Percentiles rank a stretch among this genome's conserved stretches.
Conservation (phyloP, 768 basidiomycete species). For the Amanita pseudoporphyria region DNA sequence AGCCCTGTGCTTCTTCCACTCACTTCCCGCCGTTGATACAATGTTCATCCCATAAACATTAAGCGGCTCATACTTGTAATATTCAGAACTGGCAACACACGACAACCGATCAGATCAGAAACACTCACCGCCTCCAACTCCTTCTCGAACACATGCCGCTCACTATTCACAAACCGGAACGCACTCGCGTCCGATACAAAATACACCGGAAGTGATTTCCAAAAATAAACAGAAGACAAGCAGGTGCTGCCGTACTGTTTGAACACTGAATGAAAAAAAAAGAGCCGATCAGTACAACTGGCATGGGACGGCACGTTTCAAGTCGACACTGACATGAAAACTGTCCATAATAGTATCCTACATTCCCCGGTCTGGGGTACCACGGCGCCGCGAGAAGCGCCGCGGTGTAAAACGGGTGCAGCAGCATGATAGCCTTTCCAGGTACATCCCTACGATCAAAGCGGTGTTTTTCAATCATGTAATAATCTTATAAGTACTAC, state of each 20-base stretch:
- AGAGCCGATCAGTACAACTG: not conserved
- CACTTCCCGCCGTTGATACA: conserved; percentile 28
- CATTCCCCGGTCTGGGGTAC: conserved; percentile 24
- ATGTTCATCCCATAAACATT: conserved; percentile 40
- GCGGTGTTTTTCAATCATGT: not conserved
- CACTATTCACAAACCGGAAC: conserved; percentile 23
- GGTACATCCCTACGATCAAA: not conserved
- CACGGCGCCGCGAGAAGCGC: conserved; percentile 17
- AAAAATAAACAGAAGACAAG: conserved; percentile 25
- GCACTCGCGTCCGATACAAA: conserved; percentile 38
- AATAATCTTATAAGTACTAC: not conserved
- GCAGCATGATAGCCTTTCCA: not conserved
- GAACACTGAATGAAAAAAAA: conserved; percentile 29
- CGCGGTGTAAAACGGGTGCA: conserved; percentile 22
- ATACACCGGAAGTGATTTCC: conserved; percentile 20
- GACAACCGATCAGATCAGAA: no score
- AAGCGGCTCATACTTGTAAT: conserved; percentile 30
- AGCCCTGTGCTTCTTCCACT: conserved; percentile 39
- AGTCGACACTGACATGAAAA: conserved; percentile 24
- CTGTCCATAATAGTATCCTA: conserved; percentile 23
- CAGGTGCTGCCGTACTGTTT: conserved; percentile 28
- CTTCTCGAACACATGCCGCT: conserved; percentile 29
- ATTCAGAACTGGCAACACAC: no score
- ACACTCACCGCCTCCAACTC: conserved; percentile 25
- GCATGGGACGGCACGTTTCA: not conserved